A percentile compares a stretch with the other conserved stretches of the same genome.
phyloP scores from a whole-genome alignment of 179 eudicot species.

The Spinacia oleracea region DNA sequence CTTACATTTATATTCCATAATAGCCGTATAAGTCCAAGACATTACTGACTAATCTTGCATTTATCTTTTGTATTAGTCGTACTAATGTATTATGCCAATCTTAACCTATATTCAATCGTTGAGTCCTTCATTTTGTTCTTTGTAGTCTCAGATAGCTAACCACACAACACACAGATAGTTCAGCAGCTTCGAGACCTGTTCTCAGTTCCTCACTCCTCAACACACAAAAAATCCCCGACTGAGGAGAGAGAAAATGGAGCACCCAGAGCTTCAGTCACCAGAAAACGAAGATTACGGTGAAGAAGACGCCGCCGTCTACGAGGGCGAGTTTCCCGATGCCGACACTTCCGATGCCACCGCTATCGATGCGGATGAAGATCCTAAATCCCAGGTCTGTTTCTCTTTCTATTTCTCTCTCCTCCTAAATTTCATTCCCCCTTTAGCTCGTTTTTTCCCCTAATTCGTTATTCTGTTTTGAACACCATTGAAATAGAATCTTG shows the following conservation, averaged over 20 bases:
- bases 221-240: not conserved
- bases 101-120: too few relatives aligned
- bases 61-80: too few relatives aligned
- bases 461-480: constrained; percentile 2
- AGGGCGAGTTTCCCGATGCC: constrained; percentile 23
- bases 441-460: not conserved
- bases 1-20: too few relatives aligned
- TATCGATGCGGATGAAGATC: constrained; percentile 26
- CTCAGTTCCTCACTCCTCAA: too few relatives aligned
- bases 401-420: not conserved
- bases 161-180: not conserved
- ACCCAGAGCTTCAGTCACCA: constrained; percentile 24
- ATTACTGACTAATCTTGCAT: too few relatives aligned
- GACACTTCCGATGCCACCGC: constrained; percentile 15
- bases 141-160: too few relatives aligned
- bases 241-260: constrained; percentile 30
- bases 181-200: not conserved
- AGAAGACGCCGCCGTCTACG: constrained; percentile 21
- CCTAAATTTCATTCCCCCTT: not conserved
- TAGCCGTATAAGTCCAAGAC: too few relatives aligned
- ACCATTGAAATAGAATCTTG: constrained; percentile 26
- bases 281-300: constrained; percentile 26
- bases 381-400: constrained; percentile 24
- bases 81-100: too few relatives aligned
- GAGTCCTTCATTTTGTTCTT: too few relatives aligned